These are phyloP conservation scores for Coemansia umbellata DNA, from an alignment of 192 early-diverging fungal genomes.

Conservation along the genomic window DNA sequence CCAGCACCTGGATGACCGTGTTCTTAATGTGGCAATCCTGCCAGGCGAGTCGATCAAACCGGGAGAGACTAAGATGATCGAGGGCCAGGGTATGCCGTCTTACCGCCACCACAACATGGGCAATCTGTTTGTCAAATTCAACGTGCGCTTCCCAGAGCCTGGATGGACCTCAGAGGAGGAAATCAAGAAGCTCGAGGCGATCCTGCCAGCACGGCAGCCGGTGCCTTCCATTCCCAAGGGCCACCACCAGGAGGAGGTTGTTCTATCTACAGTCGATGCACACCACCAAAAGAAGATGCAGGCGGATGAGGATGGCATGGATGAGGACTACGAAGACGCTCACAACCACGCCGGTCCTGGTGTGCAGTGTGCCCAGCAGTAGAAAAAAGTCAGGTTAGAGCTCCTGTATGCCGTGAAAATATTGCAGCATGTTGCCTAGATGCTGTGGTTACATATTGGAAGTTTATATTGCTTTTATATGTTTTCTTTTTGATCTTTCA, in stretches of 20 bases:
- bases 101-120: constrained; percentile 86
- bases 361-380: constrained; percentile 97
- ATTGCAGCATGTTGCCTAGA: too few species aligned
- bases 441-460: too few species aligned
- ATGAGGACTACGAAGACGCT: constrained; percentile 63
- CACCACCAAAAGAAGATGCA: constrained; percentile 60
- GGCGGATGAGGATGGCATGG: constrained; percentile 50
- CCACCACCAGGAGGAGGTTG: constrained; percentile 76
- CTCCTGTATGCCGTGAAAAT: too few species aligned
- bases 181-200: constrained; percentile 70
- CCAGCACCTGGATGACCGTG: constrained; percentile 88
- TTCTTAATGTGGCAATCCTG: constrained; percentile 81
- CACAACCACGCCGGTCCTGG: constrained; percentile 63
- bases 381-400: too few species aligned
- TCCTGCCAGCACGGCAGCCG: constrained; percentile 73
- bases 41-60: constrained; percentile 96
- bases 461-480: not conserved
- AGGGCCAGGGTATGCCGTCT: constrained; percentile 93
- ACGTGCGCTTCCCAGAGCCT: constrained; percentile 83
- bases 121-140: constrained; percentile 90
- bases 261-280: constrained; percentile 70
- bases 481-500: too few species aligned
- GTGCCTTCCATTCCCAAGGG: constrained; percentile 55
- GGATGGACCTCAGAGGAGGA: constrained; percentile 74
- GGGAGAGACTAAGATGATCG: constrained; percentile 82